These are phyloP conservation scores for Sutorius eximius DNA, from an alignment of 1,284 basidiomycete genomes.

Conservation along the genomic window DNA sequence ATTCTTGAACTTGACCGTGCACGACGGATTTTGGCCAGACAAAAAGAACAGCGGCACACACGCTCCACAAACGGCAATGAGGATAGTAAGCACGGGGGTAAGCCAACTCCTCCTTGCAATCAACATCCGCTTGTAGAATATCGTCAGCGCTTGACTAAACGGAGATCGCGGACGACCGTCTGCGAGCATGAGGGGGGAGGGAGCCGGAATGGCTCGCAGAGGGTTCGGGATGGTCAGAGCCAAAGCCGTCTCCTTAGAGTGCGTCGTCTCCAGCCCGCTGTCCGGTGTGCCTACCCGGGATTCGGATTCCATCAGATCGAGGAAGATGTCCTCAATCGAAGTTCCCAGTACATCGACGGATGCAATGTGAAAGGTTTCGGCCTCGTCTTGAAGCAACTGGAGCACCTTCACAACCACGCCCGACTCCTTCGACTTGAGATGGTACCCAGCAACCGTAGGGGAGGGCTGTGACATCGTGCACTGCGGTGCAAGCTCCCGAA, in stretches of 20 bases:
- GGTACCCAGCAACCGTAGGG: constrained; percentile 46
- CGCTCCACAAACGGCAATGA: constrained; percentile 63
- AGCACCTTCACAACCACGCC: constrained; percentile 55
- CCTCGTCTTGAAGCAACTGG: constrained; percentile 50
- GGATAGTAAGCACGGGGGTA: constrained; percentile 57
- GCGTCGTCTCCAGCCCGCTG: constrained; percentile 10
- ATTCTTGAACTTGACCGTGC: constrained; percentile 40
- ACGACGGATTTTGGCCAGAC: constrained; percentile 48
- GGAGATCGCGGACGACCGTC: constrained; percentile 53
- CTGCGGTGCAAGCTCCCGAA: constrained; percentile 50
- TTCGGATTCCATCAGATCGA: constrained; percentile 63
- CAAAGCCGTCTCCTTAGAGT: constrained; percentile 12
- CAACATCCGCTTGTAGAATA: constrained; percentile 71
- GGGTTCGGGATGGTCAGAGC: constrained; percentile 33
- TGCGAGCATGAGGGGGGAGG: constrained; percentile 41
- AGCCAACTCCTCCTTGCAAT: constrained; percentile 70
- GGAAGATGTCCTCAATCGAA: constrained; percentile 79
- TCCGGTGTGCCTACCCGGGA: constrained; percentile 6
- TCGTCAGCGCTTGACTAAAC: constrained; percentile 61
- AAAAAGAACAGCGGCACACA: constrained; percentile 70
- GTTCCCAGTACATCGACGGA: constrained; percentile 71
- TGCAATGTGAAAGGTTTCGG: constrained; percentile 38
- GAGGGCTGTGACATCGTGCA: constrained; percentile 43
- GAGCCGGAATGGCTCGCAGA: constrained; percentile 38
- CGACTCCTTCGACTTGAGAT: constrained; percentile 59